phyloP scores from a whole-genome alignment of 1,139 yeast genomes.

The Sugiyamaella sp. region DNA sequence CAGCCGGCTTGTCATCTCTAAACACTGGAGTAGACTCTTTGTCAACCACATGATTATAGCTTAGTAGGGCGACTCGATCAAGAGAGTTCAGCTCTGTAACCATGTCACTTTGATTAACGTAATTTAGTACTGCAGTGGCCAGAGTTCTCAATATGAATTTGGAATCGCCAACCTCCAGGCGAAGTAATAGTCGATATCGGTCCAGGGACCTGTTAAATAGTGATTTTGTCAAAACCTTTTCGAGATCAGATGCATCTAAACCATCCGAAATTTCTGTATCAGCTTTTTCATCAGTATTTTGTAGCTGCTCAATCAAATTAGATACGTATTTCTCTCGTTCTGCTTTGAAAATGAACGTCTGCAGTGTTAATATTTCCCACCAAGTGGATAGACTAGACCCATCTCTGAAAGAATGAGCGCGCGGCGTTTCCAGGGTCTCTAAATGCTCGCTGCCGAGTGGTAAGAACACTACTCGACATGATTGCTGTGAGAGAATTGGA shows the following conservation, averaged over 20 bases:
- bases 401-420: constrained; percentile 21
- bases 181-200: constrained; percentile 25
- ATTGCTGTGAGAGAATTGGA: constrained; percentile 32
- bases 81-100: constrained; percentile 18
- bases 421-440: constrained; percentile 1
- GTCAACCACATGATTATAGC: constrained; percentile 29
- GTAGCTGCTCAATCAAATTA: not conserved
- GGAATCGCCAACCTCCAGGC: constrained; percentile 20
- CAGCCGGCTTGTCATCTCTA: constrained; percentile 6
- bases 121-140: constrained; percentile 19
- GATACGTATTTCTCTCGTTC: constrained; percentile 19
- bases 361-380: constrained; percentile 32
- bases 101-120: constrained; percentile 9
- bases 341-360: constrained; percentile 20
- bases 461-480: constrained; percentile 29
- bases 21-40: constrained; percentile 16
- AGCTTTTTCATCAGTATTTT: not conserved
- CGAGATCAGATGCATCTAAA: not conserved
- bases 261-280: not conserved
- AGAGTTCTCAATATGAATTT: constrained; percentile 19
- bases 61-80: constrained; percentile 2
- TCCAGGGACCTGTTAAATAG: constrained; percentile 22
- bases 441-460: constrained; percentile 23
- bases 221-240: not conserved
- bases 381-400: constrained; percentile 31